Conservation (phyloP, 75 land plant genomes). For the Cryptomeria japonica region DNA sequence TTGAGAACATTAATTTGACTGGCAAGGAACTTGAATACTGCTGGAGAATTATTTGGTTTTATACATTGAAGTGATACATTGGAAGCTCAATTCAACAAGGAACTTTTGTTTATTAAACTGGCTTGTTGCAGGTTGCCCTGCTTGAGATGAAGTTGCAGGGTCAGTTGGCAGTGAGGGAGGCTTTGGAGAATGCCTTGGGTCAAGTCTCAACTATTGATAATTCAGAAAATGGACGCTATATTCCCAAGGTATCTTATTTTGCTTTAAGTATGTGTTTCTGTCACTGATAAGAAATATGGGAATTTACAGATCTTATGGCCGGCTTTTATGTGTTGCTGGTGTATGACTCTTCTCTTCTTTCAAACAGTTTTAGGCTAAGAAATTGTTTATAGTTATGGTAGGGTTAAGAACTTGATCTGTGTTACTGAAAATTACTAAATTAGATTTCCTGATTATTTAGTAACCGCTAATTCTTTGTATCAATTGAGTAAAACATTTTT, state of each 20-base stretch:
- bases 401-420: not conserved
- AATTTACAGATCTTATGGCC: not conserved
- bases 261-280: not conserved
- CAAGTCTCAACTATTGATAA: conserved; percentile 3
- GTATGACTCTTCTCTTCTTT: too few species aligned
- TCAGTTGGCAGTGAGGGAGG: conserved; percentile 37
- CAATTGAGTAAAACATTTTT: not conserved
- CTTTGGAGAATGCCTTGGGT: conserved; percentile 60
- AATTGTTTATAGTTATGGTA: not conserved
- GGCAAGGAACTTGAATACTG: not conserved
- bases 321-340: not conserved
- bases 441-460: not conserved
- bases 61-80: not conserved
- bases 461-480: not conserved
- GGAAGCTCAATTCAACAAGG: not conserved
- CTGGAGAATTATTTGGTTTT: not conserved
- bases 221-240: conserved; percentile 13
- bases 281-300: not conserved
- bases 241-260: conserved; percentile 33
- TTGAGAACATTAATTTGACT: too few species aligned
- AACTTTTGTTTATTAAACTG: not conserved
- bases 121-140: conserved; percentile 49
- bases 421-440: not conserved
- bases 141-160: conserved; percentile 57
- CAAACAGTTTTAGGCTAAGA: not conserved